Evolutionary conservation across 2,329 filamentous ascomycete species (phyloP), one percentile per base, ranked within the genome.

Genomic region (Alternaria incomplexa): DNA sequence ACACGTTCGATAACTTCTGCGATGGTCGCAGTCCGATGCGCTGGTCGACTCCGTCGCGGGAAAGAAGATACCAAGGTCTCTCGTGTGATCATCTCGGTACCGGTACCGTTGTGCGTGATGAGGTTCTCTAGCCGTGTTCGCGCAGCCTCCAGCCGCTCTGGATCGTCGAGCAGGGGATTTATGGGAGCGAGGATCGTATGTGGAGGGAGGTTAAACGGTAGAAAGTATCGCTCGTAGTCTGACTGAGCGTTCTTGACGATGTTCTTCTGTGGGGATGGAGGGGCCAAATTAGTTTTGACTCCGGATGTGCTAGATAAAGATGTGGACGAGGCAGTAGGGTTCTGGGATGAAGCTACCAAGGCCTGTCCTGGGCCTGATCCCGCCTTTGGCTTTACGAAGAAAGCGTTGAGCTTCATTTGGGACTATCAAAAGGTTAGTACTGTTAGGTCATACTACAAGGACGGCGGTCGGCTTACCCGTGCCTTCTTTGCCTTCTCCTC

Each of bases 171-270:
- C 17, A 78, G 73, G 0, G 69, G 64, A 53, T 81, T 83, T 52
- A 84, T 69, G 0, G 85, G 84, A 0, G 93, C 93, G 56, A 97
- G 70, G n/a, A 81, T 87, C 2, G 93, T 91, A 72, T 93, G 86
- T 3, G 89, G 85, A 62, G 93, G 91, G 48, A 96, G 75, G 65
- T 91, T 94, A 78, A 97, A 98, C 0, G 92, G 89, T 30, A 93
- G 86, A 73, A 98, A 98, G 36, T 85, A 83, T 68, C 88, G 89
- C 17, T 91, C 68, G 62, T 83, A 81, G 63, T 84, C 82, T 6
- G 78, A 79, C 23, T 79, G 70, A 10, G 69, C 69, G 57, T 77
- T 80, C 52, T 73, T 73, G 15, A 65, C 67, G 20, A 74, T 66
- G 3, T 58, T 55, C 54, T 77, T 80, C 77, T 79, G 76, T 62